Percentiles rank a stretch among this genome's conserved stretches.
phyloP scores from a whole-genome alignment of 148 eudicot genomes.

The Chenopodium quinoa region DNA sequence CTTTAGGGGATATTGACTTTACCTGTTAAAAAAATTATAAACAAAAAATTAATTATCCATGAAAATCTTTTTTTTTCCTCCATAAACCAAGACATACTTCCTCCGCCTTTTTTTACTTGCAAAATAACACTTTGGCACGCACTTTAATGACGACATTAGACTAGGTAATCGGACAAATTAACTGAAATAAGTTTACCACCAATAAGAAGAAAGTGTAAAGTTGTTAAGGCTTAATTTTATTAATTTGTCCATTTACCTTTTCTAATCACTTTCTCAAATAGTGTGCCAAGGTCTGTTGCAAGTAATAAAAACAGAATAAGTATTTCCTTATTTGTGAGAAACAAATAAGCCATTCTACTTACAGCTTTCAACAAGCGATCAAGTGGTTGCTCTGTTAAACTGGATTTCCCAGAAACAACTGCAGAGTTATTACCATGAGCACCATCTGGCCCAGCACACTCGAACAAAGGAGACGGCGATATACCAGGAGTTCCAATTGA shows the following conservation, averaged over 20 bases:
- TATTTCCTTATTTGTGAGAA: neutral
- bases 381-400: slow-evolving; percentile 74
- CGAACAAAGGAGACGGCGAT: slow-evolving; percentile 94
- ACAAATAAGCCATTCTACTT: slow-evolving; percentile 21
- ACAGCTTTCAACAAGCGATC: slow-evolving; percentile 87
- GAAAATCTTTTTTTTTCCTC: neutral
- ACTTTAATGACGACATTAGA: too few species aligned
- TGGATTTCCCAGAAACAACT: slow-evolving; percentile 64
- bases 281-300: too few species aligned
- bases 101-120: too few species aligned
- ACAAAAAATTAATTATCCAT: slow-evolving; percentile 7
- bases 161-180: too few species aligned
- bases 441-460: slow-evolving; percentile 68
- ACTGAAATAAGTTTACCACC: too few species aligned
- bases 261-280: too few species aligned
- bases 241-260: too few species aligned
- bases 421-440: slow-evolving; percentile 49
- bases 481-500: slow-evolving; percentile 97
- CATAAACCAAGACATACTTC: neutral
- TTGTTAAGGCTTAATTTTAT: too few species aligned
- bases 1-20: slow-evolving; percentile 68
- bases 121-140: too few species aligned
- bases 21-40: slow-evolving; percentile 39
- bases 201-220: too few species aligned
- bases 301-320: too few species aligned